A percentile compares a stretch with the other conserved stretches of the same genome.
phyloP scores from a whole-genome alignment of 31 red algal genomes.

The Porphyra umbilicalis region DNA sequence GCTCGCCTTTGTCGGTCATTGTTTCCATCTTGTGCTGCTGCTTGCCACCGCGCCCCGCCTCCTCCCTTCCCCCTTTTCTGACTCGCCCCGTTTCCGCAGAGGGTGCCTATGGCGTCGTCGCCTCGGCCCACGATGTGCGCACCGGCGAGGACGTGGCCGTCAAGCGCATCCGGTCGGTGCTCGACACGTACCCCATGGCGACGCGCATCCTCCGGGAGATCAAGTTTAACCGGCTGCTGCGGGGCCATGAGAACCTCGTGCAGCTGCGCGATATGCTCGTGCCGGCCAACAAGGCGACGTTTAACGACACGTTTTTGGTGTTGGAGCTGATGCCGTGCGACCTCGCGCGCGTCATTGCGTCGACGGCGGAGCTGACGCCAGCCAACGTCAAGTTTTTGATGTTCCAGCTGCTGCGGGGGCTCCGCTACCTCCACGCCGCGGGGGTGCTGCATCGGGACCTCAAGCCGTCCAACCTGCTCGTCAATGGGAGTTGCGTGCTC shows the following conservation, averaged over 20 bases:
- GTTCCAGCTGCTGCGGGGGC: slow-evolving; percentile 85
- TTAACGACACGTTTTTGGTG: slow-evolving; percentile 91
- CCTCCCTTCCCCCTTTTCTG: slow-evolving; percentile 27
- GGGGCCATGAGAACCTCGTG: slow-evolving; percentile 85
- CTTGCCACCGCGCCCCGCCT: slow-evolving; percentile 20
- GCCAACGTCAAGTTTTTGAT: slow-evolving; percentile 82
- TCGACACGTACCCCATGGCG: slow-evolving; percentile 78
- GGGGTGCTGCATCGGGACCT: slow-evolving; percentile 85
- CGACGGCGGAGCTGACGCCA: slow-evolving; percentile 59
- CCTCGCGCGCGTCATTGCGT: slow-evolving; percentile 54
- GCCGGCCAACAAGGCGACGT: slow-evolving; percentile 69
- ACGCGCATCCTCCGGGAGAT: slow-evolving; percentile 92
- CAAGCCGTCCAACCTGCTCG: slow-evolving; percentile 75
- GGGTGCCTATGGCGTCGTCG: slow-evolving; percentile 88
- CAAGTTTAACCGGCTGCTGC: slow-evolving; percentile 85
- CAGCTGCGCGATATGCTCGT: slow-evolving; percentile 80
- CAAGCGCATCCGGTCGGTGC: slow-evolving; percentile 75
- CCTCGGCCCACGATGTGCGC: slow-evolving; percentile 59
- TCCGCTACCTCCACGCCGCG: slow-evolving; percentile 66
- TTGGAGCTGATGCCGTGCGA: slow-evolving; percentile 92
- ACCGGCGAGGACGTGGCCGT: slow-evolving; percentile 74
- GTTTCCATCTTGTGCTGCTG: slow-evolving; percentile 2
- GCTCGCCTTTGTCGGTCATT: background rate
- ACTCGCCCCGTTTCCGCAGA: slow-evolving; percentile 27
- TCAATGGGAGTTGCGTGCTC: slow-evolving; percentile 50